These are phyloP conservation scores for Aspergillus sp. DNA, from an alignment of 2,329 filamentous ascomycete genomes.

Conservation along the genomic window DNA sequence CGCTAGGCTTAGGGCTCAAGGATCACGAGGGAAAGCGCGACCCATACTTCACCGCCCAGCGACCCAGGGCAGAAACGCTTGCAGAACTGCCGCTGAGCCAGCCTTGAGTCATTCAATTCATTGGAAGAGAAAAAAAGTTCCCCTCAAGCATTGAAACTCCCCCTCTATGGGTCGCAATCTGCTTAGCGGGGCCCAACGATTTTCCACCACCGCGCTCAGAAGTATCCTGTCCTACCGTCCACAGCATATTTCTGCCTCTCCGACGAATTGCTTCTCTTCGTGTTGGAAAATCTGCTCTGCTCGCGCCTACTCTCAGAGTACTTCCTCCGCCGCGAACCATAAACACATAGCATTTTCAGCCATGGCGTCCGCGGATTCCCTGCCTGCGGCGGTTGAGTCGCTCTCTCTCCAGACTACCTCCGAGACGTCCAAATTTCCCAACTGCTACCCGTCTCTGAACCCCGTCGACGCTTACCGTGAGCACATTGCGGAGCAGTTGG, in stretches of 20 bases:
- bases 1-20: conserved; percentile 22
- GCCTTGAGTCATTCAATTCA: conserved; percentile 36
- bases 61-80: conserved; percentile 3
- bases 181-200: conserved; percentile 45
- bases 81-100: conserved; percentile 21
- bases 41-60: conserved; percentile 32
- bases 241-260: conserved; percentile 23
- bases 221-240: conserved; percentile 23
- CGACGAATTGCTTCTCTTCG: conserved; percentile 21
- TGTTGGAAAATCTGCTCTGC: conserved; percentile 16
- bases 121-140: conserved; percentile 30
- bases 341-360: conserved; percentile 28
- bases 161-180: conserved; percentile 44
- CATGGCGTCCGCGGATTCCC: conserved; percentile 41
- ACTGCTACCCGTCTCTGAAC: conserved; percentile 51
- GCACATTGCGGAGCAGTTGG: conserved; percentile 50
- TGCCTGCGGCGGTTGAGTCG: conserved; percentile 42
- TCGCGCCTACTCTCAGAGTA: conserved; percentile 8
- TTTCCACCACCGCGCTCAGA: conserved; percentile 38
- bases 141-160: conserved; percentile 26
- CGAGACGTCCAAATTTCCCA: conserved; percentile 44
- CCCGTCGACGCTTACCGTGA: conserved; percentile 52
- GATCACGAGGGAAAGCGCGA: neutral
- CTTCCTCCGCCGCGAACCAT: conserved; percentile 11
- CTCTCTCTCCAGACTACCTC: conserved; percentile 46